Percentiles rank a stretch among this genome's conserved stretches.
Conservation (phyloP, 257 asterid genomes). For the Jacaranda mimosifolia region DNA sequence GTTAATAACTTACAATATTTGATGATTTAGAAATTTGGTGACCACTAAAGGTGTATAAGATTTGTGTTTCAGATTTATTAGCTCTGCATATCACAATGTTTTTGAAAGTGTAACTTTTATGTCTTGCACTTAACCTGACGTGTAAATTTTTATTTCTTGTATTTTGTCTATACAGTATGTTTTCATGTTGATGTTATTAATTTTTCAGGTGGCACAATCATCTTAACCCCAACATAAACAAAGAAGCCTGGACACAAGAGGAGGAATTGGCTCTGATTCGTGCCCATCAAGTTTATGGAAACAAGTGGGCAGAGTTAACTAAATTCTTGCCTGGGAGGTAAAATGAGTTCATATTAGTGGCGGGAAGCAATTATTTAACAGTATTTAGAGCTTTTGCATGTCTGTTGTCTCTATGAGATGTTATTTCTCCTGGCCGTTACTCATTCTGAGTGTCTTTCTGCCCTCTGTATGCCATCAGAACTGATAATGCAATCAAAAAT, state of each 20-base stretch:
- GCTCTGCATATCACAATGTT: background rate
- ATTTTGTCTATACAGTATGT: slow-evolving; percentile 5
- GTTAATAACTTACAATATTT: background rate
- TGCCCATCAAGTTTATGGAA: slow-evolving; percentile 94
- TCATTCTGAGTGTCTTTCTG: slow-evolving; percentile 35
- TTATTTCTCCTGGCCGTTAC: slow-evolving; percentile 28
- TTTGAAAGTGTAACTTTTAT: slow-evolving; percentile 19
- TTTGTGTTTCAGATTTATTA: background rate
- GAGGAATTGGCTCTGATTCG: slow-evolving; percentile 89
- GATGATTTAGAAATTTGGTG: background rate
- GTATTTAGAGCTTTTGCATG: slow-evolving; percentile 17
- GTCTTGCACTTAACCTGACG: background rate
- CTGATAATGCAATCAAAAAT: slow-evolving; percentile 95
- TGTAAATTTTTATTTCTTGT: background rate
- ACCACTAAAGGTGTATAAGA: background rate
- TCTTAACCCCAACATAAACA: slow-evolving; percentile 91
- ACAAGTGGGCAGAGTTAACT: slow-evolving; percentile 99
- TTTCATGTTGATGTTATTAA: slow-evolving; percentile 17
- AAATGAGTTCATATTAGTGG: slow-evolving; percentile 29
- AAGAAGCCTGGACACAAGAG: slow-evolving; percentile 98
- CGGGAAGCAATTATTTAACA: slow-evolving; percentile 18
- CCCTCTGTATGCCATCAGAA: slow-evolving; percentile 60
- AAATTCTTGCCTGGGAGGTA: slow-evolving; percentile 98
- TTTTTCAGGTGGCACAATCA: slow-evolving; percentile 98
- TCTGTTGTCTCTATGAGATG: slow-evolving; percentile 18